Evolutionary conservation across 192 early-diverging fungal species (phyloP), one percentile per base, ranked within the genome.

Genomic region (Endogone sp.): DNA sequence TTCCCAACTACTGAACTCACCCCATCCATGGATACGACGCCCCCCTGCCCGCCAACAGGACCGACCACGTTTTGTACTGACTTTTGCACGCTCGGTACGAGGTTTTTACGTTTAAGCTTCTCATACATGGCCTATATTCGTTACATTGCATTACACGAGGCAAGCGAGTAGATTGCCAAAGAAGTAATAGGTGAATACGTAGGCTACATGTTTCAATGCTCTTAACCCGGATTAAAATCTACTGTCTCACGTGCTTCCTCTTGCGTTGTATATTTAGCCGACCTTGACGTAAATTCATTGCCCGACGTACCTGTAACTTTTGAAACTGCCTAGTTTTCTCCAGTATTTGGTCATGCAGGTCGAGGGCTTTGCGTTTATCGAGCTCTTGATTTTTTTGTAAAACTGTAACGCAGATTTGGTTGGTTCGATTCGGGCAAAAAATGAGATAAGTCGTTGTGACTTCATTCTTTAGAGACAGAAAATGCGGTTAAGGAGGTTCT

Each of bases 251-350:
- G n/a, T n/a, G n/a, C n/a, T n/a, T n/a, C n/a, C n/a, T n/a, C n/a
- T n/a, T n/a, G n/a, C n/a, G n/a, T n/a, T n/a, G n/a, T n/a, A n/a
- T n/a, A n/a, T n/a, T n/a, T n/a, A n/a, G n/a, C 6, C 16, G 37
- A 49, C 9, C 37, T 2, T 21, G 25, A 25, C 20, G 4, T 22
- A 28, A 56, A 6, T 37, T 61, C 55, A 55, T 31, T 2, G 9
- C 37, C 27, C 20, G 30, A 21, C 65, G 56, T 64, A 73, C 81
- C 72, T 85, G 84, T 22, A 84, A 57, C 37, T 75, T 84, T 24
- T 82, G 78, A 21, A 89, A 65, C 56, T 84, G 85, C n/a, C 83
- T 69, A 26, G 56, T 68, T 28, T 80, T 85, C 28, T 85, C 82
- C 21, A 82, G 77, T 21, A 85, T 25, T 57, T 77, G 71, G 2